Base-by-base conservation (phyloP, 495 filamentous ascomycete genomes). In the Xylaria castorea region DNA sequence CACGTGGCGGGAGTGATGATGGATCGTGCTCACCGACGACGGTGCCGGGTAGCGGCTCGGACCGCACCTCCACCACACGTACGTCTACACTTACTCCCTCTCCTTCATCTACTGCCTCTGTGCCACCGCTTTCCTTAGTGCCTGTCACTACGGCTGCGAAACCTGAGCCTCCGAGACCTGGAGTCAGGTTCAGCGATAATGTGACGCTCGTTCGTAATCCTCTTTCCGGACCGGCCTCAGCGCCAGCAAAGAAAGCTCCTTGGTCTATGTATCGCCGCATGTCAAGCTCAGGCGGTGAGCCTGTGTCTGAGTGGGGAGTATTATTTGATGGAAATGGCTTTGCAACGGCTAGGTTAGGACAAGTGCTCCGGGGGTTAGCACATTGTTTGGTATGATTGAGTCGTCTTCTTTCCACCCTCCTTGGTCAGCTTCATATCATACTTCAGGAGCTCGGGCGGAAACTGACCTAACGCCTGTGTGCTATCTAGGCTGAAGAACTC, bases 321-420 rank as follows among this genome's bases (percentile, higher is more conserved):
- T 77, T 97, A 20, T 96, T 97, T 77, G 91, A 93, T 62, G 85
- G 87, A 65, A 83, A 85, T 7, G 91, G 90, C 3, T 84, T 88
- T 64, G 88, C 93, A 9, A 96, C 92, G 0, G 77, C 84, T 53
- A 87, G 92, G 72, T 84, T 94, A 25, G 88, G 90, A 0, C 87
- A 92, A 73, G 91, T 97, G 53, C 81, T 97, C 70, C 85, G 91
- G 40, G 93, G 92, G 1, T 82, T 97, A 68, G 95, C 94, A 22
- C 85, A 91, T 44, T 92, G 95, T 78, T 84, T 98, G 76, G 94
- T 95, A 85, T 75, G 88, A 81, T 25, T 30, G 32, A 42, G 12
- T 14, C 53, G 3, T 30, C 14, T 63, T 25, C 6, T 25, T 40
- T 20, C 16, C 42, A 27, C 16, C 22, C 32, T 34, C 48, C 25